phyloP scores from a whole-genome alignment of 495 filamentous ascomycete genomes.

The Darksidea phi region DNA sequence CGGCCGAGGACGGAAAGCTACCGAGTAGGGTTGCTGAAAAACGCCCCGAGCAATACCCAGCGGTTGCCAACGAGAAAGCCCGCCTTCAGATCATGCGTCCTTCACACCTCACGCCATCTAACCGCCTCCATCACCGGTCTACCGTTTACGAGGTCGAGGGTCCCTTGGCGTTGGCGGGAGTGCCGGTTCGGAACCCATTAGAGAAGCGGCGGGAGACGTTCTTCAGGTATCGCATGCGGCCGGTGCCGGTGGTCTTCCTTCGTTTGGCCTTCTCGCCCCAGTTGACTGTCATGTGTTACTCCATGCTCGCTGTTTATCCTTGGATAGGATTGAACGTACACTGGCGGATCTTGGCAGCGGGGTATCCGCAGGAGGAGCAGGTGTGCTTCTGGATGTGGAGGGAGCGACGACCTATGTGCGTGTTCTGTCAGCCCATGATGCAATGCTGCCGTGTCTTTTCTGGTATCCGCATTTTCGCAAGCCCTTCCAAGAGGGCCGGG shows the following conservation, averaged over 20 bases:
- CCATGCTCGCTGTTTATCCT: background rate
- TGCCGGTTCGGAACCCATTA: constrained; percentile 93
- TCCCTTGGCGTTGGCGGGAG: constrained; percentile 80
- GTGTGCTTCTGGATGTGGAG: constrained; percentile 99
- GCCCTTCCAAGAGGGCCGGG: background rate
- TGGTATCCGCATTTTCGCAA: background rate
- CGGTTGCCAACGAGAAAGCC: constrained; percentile 19
- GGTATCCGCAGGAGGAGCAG: constrained; percentile 96
- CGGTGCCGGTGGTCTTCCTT: constrained; percentile 97
- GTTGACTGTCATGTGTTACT: constrained; percentile 66
- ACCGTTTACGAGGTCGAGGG: constrained; percentile 38
- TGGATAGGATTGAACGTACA: constrained; percentile 65
- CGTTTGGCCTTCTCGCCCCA: constrained; percentile 99
- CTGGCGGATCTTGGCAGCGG: constrained; percentile 92
- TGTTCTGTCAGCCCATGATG: constrained; percentile 35
- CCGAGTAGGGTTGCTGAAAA: constrained; percentile 21
- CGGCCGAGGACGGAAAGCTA: constrained; percentile 17
- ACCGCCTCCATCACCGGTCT: background rate
- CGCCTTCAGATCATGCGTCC: constrained; percentile 8
- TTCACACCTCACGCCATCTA: constrained; percentile 4
- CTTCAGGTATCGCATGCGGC: constrained; percentile 90
- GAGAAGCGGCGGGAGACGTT: constrained; percentile 83
- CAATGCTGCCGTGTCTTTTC: background rate
- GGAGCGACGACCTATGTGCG: constrained; percentile 74
- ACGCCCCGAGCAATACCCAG: constrained; percentile 31